These are phyloP conservation scores for Glebionis coronaria DNA, from an alignment of 129 eudicot species.

Conservation along the genomic window DNA sequence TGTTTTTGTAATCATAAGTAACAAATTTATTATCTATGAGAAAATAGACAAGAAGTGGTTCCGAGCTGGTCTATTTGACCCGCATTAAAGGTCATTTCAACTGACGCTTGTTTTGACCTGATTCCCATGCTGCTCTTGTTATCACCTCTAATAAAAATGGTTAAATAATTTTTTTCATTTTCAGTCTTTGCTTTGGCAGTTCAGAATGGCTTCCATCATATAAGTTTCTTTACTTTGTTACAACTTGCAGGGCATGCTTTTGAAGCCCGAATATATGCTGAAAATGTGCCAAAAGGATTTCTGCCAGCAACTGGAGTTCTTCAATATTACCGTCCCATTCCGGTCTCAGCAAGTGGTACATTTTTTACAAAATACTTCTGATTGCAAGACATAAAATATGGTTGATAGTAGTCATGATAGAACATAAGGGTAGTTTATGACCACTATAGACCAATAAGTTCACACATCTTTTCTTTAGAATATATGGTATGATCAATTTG, in stretches of 20 bases:
- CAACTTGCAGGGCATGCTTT: constrained; percentile 91
- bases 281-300: constrained; percentile 93
- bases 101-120: background rate
- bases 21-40: background rate
- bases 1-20: background rate
- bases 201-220: background rate
- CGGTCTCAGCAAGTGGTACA: constrained; percentile 70
- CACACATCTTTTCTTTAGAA: constrained; percentile 5
- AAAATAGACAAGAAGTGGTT: background rate
- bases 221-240: constrained; percentile 16
- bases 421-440: background rate
- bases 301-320: constrained; percentile 98
- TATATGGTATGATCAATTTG: constrained; percentile 3
- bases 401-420: background rate
- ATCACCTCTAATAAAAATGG: background rate
- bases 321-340: constrained; percentile 80
- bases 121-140: background rate
- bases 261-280: constrained; percentile 99
- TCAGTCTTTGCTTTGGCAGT: background rate
- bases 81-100: background rate
- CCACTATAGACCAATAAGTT: background rate
- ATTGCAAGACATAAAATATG: constrained; percentile 13
- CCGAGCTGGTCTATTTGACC: background rate
- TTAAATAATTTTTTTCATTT: no score
- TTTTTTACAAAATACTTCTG: constrained; percentile 12